These are phyloP conservation scores for Daedaleopsis sinensis DNA, from an alignment of 768 basidiomycete species.

Conservation along the genomic window DNA sequence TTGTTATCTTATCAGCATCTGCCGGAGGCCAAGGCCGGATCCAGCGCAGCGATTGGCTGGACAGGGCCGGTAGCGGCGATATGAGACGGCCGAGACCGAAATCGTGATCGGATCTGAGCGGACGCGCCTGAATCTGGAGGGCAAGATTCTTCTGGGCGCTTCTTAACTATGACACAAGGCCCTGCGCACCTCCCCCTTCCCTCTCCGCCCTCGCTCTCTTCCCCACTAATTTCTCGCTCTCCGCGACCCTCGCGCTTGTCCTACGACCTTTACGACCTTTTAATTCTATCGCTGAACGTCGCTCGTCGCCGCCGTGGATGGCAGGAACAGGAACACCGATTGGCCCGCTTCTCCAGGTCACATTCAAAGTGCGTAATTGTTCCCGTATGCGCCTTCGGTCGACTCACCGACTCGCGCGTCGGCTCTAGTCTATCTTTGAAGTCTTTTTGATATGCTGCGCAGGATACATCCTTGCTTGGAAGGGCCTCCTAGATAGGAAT, in stretches of 20 bases:
- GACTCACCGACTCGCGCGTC: neutral
- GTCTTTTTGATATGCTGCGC: conserved; percentile 86
- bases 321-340: conserved; percentile 36
- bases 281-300: neutral
- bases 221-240: neutral
- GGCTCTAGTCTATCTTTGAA: conserved; percentile 77
- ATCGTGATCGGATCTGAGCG: conserved; percentile 1
- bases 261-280: neutral
- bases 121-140: neutral
- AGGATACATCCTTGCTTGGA: conserved; percentile 78
- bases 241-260: neutral
- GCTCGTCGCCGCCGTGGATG: conserved; percentile 12
- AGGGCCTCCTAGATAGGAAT: conserved; percentile 84
- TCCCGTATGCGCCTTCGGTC: neutral
- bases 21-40: neutral
- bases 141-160: neutral
- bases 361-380: conserved; percentile 51
- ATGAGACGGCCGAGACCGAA: neutral
- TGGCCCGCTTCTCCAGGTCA: conserved; percentile 52
- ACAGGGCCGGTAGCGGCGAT: neutral
- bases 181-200: conserved; percentile 3
- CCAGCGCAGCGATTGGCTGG: neutral
- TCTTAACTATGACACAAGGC: conserved; percentile 17
- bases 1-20: neutral
- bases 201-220: conserved; percentile 1